Percentiles rank a stretch among this genome's conserved stretches.
These are phyloP conservation scores for Xylaria multiplex DNA, from an alignment of 2,329 filamentous ascomycete genomes.

Conservation along the genomic window DNA sequence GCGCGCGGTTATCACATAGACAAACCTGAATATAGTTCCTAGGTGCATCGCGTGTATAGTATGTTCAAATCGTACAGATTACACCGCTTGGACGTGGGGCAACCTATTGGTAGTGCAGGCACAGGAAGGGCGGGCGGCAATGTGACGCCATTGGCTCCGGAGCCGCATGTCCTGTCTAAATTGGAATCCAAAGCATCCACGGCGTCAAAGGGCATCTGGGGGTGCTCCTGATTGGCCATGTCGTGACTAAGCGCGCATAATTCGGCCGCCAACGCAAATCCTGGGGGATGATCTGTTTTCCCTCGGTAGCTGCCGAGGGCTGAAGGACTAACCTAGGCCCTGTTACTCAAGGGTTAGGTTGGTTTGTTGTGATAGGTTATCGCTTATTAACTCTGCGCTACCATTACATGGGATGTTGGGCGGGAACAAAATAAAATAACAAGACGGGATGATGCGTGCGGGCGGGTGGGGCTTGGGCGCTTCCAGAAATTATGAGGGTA, in stretches of 20 bases:
- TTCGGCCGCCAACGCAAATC: not conserved
- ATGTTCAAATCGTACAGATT: too few relatives aligned
- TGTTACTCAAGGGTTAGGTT: not conserved
- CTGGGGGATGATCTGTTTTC: slow-evolving; percentile 20
- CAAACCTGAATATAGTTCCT: too few relatives aligned
- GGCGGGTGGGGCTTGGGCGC: slow-evolving; percentile 16
- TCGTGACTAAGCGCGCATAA: slow-evolving; percentile 26
- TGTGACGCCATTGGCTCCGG: slow-evolving; percentile 17
- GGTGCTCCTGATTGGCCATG: not conserved
- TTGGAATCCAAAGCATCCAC: not conserved
- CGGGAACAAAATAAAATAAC: not conserved
- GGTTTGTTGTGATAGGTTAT: not conserved
- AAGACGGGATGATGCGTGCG: not conserved
- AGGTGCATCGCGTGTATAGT: too few relatives aligned
- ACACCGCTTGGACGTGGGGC: slow-evolving; percentile 11
- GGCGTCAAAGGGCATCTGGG: slow-evolving; percentile 6
- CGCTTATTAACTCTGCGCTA: slow-evolving; percentile 4
- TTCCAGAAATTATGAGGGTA: slow-evolving; percentile 35
- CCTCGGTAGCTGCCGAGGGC: slow-evolving; percentile 27
- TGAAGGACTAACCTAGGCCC: slow-evolving; percentile 4
- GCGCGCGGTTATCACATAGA: slow-evolving; percentile 16
- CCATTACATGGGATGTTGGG: slow-evolving; percentile 10
- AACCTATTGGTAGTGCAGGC: not conserved
- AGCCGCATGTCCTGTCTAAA: slow-evolving; percentile 24
- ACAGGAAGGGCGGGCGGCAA: not conserved